Evolutionary conservation across 2,329 filamentous ascomycete genomes (phyloP).

Genomic region (Rugonectria rugulosa): DNA sequence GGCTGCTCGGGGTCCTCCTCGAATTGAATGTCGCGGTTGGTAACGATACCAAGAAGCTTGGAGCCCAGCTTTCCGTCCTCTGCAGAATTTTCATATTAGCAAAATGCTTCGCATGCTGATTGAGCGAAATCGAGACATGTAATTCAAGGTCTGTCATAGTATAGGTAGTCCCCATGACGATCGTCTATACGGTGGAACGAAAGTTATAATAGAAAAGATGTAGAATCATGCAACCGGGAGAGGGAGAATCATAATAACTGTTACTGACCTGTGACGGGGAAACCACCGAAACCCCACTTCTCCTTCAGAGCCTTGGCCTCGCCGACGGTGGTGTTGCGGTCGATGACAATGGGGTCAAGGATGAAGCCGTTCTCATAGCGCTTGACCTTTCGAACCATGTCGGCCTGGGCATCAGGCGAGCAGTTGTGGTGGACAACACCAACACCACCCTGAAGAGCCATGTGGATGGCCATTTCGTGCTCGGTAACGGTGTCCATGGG

Average conservation of each 20-base stretch:
- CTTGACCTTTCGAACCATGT: constrained; percentile 99
- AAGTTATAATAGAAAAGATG: constrained; percentile 91
- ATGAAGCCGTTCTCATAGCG: constrained; percentile 99
- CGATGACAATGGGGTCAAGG: constrained; percentile 91
- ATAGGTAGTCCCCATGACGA: constrained; percentile 77
- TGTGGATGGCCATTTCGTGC: constrained; percentile 99
- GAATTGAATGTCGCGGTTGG: constrained; percentile 97
- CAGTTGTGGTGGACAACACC: constrained; percentile 99
- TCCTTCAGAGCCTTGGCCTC: constrained; percentile 94
- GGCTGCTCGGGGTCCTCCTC: constrained; percentile 76
- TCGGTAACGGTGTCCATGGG: constrained; percentile 99
- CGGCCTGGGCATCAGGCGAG: constrained; percentile 94
- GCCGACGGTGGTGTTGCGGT: constrained; percentile 83
- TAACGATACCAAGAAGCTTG: constrained; percentile 96
- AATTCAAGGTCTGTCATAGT: constrained; percentile 43
- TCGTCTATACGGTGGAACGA: constrained; percentile 99
- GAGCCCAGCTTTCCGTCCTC: constrained; percentile 93
- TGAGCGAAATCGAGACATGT: constrained; percentile 17
- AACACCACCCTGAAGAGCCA: constrained; percentile 85
- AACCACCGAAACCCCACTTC: constrained; percentile 98
- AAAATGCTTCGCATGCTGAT: constrained; percentile 20
- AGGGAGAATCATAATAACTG: constrained; percentile 25
- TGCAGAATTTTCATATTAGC: constrained; percentile 50
- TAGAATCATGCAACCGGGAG: constrained; percentile 75
- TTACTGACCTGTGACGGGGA: constrained; percentile 94